Evolutionary conservation across 2,329 filamentous ascomycete genomes (phyloP), one percentile per base, ranked within the genome.

Genomic region (Onygena corvina): DNA sequence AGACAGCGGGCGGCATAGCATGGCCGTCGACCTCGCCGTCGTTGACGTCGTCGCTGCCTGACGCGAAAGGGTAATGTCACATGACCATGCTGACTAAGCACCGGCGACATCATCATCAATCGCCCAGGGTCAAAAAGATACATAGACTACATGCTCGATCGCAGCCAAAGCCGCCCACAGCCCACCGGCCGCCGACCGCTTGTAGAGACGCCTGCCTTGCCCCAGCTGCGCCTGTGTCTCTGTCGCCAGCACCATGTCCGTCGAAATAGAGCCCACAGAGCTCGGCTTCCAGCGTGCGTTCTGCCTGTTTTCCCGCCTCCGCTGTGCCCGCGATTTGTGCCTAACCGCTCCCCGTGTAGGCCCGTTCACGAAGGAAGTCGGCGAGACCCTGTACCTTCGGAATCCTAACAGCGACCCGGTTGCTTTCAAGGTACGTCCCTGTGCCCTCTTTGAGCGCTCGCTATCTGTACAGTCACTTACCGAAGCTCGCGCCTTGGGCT

Each of bases 181-280:
- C 25, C 21, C 38, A 42, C 38, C 38, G 12, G n/a, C 38, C 12
- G 4, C 21, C 12, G 4, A 4, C 12, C 9, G n/a, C 21, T 14
- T 23, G 5, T n/a, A 12, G 38, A 42, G 21, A 27, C 38, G 12
- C 7, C 6, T 14, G n/a, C 21, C 5, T 5, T 14, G 27, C 20
- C n/a, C 38, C 16, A 14, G 16, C 16, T 14, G 14, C 14, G 14
- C 4, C 11, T 11, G 38, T 27, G 21, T 8, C 9, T 23, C 14
- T 9, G 4, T 23, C 1, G 21, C 38, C n/a, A 23, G 5, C 38
- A 77, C 62, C 71, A 96, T 96, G 92, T 93, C 90, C 60, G 84
- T 98, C 72, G 86, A 94, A 62, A 86, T 98, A 65, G 83, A 92
- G 61, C 92, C 90, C 53, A 69, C 79, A 59, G 92, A 96, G 77